Conservation (phyloP, 768 basidiomycete genomes). For the Glaciozyma antarctica region DNA sequence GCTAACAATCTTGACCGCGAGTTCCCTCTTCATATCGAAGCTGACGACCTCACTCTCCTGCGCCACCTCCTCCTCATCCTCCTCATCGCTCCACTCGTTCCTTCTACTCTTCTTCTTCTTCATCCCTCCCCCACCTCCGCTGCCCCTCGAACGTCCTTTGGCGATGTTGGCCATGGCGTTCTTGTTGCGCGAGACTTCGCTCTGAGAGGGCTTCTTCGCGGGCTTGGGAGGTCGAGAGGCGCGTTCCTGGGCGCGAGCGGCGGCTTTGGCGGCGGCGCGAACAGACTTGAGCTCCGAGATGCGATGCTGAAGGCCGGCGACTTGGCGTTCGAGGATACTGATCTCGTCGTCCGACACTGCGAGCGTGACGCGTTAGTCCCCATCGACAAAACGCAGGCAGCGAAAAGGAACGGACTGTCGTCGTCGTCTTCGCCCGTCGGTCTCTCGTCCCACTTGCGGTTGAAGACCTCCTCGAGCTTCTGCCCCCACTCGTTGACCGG, state of each 20-base stretch:
- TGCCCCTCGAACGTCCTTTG: slow-evolving; percentile 5
- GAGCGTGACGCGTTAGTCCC: neutral
- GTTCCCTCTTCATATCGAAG: slow-evolving; percentile 95
- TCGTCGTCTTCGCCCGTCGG: slow-evolving; percentile 31
- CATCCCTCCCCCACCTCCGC: slow-evolving; percentile 21
- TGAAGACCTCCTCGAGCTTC: slow-evolving; percentile 75
- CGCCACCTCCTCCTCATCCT: slow-evolving; percentile 11
- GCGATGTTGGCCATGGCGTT: neutral
- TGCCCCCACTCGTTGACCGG: slow-evolving; percentile 77
- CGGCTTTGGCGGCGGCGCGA: slow-evolving; percentile 59
- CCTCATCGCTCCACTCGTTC: slow-evolving; percentile 29
- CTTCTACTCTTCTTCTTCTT: slow-evolving; percentile 25
- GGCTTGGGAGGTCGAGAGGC: slow-evolving; percentile 1
- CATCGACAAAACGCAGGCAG: neutral
- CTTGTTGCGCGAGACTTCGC: neutral
- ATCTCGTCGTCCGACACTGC: neutral
- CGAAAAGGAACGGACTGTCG: slow-evolving; percentile 3
- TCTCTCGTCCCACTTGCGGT: slow-evolving; percentile 86
- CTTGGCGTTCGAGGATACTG: slow-evolving; percentile 2
- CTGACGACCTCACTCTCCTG: slow-evolving; percentile 46
- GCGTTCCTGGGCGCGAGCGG: slow-evolving; percentile 58
- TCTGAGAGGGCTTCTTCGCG: neutral
- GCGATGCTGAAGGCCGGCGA: slow-evolving; percentile 1
- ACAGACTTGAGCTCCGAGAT: slow-evolving; percentile 31
- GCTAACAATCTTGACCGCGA: slow-evolving; percentile 83